Base-by-base conservation (phyloP, 2,329 filamentous ascomycete genomes). In the Macrophomina tecta region DNA sequence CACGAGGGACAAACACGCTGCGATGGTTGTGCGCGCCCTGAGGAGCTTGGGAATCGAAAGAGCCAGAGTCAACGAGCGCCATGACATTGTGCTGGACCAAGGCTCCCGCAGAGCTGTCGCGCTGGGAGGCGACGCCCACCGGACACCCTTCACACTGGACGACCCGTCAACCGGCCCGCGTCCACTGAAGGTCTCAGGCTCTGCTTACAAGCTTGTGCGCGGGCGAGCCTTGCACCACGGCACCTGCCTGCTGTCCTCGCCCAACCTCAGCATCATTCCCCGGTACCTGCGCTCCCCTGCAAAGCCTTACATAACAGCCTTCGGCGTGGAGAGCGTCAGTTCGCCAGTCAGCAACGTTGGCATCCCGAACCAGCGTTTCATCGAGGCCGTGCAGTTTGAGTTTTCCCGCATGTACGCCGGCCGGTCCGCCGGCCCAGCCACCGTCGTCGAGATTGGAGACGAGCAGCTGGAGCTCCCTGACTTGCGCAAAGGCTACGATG, bases 1-100 rank as follows among this genome's bases (percentile, higher is more conserved):
- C 76, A 90, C 94, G 69, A 87, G 95, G 36, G 87, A 97, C 81
- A 91, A 87, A 75, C 92, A 98, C 80, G 94, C 93, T 14, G 88
- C 93, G 75, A 97, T 98, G 93, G 91, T 98, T 0, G 93, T 94
- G 46, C 87, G 90, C n/a, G 94, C 93, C 4, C 82, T 99, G 67
- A 83, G 85, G 48, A 78, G 78, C 2, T 81, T 91, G 23, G 88
- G 87, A 4, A 79, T 87, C 4, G 72, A 80, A 2, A 84, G 86
- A 38, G 87, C 90, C 4, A 85, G 88, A 69, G 94, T 98, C 71
- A 99, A 98, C 76, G 88, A 90, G 76, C 86, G 95, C 16, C 94
- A 99, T 77, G 95, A 99, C 76, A 97, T 99, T 72, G 93, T 98
- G 30, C 83, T 96, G 53, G 87, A 90, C 67, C 74, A 69, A 68